Evolutionary conservation across 352 stramenopile genomes (phyloP).

Genomic region (Aphanomyces astaci): DNA sequence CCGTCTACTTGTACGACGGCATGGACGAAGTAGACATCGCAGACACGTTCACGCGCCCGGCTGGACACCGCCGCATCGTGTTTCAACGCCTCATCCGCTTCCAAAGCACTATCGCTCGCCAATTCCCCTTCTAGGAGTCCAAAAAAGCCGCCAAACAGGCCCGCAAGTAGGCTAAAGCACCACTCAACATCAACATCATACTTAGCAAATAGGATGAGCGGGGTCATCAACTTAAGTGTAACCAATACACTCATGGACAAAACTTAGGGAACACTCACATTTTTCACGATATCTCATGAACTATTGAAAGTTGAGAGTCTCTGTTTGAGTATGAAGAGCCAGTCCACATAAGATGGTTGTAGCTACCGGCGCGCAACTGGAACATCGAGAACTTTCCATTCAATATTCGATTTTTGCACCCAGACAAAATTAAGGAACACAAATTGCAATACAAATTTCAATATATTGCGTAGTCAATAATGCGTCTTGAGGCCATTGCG

Average conservation of each 20-base stretch:
- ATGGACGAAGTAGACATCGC: too few relatives aligned
- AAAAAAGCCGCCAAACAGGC: too few relatives aligned
- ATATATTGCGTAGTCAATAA: not conserved
- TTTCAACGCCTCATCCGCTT: too few relatives aligned
- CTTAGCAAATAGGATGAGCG: too few relatives aligned
- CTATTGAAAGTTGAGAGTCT: not conserved
- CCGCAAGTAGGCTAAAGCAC: too few relatives aligned
- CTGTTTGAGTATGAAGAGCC: not conserved
- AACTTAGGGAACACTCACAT: not conserved
- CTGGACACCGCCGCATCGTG: too few relatives aligned
- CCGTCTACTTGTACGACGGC: too few relatives aligned
- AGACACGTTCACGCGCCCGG: too few relatives aligned
- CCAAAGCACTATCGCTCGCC: too few relatives aligned
- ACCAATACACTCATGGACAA: not conserved
- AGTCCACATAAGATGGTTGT: not conserved
- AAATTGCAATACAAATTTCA: not conserved
- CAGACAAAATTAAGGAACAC: not conserved
- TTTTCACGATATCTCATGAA: not conserved
- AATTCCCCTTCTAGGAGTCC: too few relatives aligned
- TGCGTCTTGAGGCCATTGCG: not conserved
- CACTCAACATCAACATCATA: too few relatives aligned
- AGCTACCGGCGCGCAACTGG: not conserved
- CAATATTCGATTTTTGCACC: not conserved
- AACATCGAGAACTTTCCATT: not conserved
- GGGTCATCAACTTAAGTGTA: too few relatives aligned